These are phyloP conservation scores for Globisporangium paroecandrum DNA, from an alignment of 352 stramenopile genomes.

Conservation along the genomic window DNA sequence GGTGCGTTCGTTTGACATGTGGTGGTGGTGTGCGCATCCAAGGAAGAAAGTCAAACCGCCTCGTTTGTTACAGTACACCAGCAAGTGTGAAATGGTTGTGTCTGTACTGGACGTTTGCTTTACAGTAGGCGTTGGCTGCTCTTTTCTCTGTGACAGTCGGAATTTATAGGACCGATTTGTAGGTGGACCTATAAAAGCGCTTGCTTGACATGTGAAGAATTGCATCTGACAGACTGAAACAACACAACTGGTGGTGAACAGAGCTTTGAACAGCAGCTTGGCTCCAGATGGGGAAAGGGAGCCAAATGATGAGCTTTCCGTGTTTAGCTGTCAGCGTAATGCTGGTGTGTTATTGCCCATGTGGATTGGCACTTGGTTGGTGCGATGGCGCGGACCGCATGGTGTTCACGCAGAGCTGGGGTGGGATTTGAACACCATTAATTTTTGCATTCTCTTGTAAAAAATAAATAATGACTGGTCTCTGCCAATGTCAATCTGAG, in stretches of 20 bases:
- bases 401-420: background rate
- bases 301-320: background rate
- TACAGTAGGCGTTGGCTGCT: background rate
- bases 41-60: background rate
- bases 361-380: background rate
- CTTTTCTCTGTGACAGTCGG: background rate
- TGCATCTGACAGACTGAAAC: background rate
- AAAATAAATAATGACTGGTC: background rate
- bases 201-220: background rate
- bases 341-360: background rate
- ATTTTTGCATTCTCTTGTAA: background rate
- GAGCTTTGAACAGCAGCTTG: background rate
- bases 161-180: background rate
- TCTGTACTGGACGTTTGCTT: background rate
- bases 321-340: background rate
- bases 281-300: background rate
- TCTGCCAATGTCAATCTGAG: background rate
- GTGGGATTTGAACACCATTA: background rate
- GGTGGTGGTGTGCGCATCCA: background rate
- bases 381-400: background rate
- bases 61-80: background rate
- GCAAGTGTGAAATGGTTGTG: background rate
- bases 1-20: constrained; percentile 1
- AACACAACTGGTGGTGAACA: background rate
- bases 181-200: constrained; percentile 3